Evolutionary conservation across 345 rosid genomes (phyloP), one percentile per base, ranked within the genome.

Genomic region (Linum tenue): DNA sequence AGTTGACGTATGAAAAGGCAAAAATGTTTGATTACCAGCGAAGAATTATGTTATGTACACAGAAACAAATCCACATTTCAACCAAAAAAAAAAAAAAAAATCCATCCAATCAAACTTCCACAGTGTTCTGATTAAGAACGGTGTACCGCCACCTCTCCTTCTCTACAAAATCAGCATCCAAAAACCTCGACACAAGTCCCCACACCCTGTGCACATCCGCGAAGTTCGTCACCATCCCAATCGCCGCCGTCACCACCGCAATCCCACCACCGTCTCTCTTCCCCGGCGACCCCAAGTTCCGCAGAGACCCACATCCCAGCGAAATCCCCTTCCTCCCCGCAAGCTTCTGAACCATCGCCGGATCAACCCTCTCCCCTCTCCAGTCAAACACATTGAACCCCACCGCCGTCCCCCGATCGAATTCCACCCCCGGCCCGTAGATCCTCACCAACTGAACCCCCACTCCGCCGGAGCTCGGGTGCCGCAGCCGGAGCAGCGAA

Each of bases 121-220:
- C 35, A 3, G 60, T 81, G 71, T 80, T 68, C 73, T 84, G 94
- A 64, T 90, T 88, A 51, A 90, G 82, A 71, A 91, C 88, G 43
- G 67, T 73, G 72, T 82, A 84, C 66, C 98, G 80, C 98, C 98
- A 88, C 62, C 77, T 84, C 81, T 90, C 97, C 66, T 92, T 90
- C 89, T 90, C 92, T 11, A 92, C 85, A 69, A 90, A 92, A 73
- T 92, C 98, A 0, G 94, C 97, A 69, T 92, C 98, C 76, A 92
- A 65, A 70, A 92, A 92, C 62, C 83, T 65, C 7, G 97, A 82
- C 67, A 85, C 83, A 77, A 92, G 88, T 37, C 64, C 73, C 98
- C 98, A 92, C 31, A 88, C 75, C 82, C 81, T 84, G 59, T 85
- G 83, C 16, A 81, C 72, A 55, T 92, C 97, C 63, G 86, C 94